Evolutionary conservation across 1,284 basidiomycete genomes (phyloP), one percentile per base, ranked within the genome.

Genomic region (Marasmius sp.): DNA sequence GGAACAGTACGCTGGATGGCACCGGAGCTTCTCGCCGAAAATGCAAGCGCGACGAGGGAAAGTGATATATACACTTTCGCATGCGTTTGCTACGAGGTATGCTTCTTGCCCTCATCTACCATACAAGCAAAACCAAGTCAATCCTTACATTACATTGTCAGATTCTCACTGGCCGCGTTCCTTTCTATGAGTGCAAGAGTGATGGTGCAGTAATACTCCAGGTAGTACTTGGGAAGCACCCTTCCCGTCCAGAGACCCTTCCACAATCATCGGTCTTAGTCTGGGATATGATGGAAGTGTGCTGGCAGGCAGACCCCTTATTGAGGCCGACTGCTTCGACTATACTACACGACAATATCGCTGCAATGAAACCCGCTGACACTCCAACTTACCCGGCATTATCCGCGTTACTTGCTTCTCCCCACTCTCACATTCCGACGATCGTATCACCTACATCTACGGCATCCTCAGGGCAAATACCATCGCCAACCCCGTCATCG

Each of bases 61-160:
- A 33, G 22, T 8, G 50, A 52, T n/a, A 34, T 52, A 2, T 52
- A 52, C 27, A 22, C 50, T 14, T 52, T 33, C 27, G 50, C 50
- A 9, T 36, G 50, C 81, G 90, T n/a, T 91, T 92, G 69, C 77
- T 83, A 52, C n/a, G 50, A 52, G 50, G 50, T 59, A 81, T 10
- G 22, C 9, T 34, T 52, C 34, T 3, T 3, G 22, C 34, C 33
- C n/a, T n/a, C n/a, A n/a, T n/a, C n/a, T n/a, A n/a, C n/a, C n/a
- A n/a, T n/a, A n/a, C n/a, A n/a, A n/a, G n/a, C n/a, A n/a, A 49
- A 20, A 27, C 11, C 27, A 49, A 27, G 5, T 12, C 18, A 20
- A 49, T 2, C 27, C 34, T 7, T 33, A 3, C 1, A 12, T 9
- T 52, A 37, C 9, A 34, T 14, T 22, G 22, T 22, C 50, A 52